Evolutionary conservation across 2,329 filamentous ascomycete genomes (phyloP).

Genomic region (Ascochyta viciae-villosae): DNA sequence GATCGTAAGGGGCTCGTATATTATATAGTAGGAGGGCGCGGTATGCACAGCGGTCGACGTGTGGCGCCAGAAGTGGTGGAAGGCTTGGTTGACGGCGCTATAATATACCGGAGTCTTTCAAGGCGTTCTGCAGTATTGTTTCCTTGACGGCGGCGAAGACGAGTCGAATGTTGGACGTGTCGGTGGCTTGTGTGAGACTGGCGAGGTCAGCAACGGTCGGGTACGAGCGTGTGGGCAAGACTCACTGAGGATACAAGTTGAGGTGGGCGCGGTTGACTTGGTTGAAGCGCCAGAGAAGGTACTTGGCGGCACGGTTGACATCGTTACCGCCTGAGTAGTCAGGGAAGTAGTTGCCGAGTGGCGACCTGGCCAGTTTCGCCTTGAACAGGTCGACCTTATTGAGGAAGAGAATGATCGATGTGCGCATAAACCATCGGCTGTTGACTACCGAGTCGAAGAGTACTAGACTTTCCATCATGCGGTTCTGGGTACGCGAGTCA

Average conservation of each 20-base stretch:
- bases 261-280: conserved; percentile 96
- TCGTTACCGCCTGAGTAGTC: conserved; percentile 98
- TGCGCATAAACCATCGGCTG: conserved; percentile 98
- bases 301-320: conserved; percentile 97
- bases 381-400: conserved; percentile 99
- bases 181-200: conserved; percentile 96
- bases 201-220: conserved; percentile 32
- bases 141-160: conserved; percentile 99
- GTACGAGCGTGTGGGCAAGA: not conserved
- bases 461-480: conserved; percentile 98
- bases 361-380: conserved; percentile 87
- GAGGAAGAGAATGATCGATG: conserved; percentile 96
- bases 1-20: conserved; percentile 46
- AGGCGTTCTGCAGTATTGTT: conserved; percentile 96
- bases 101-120: conserved; percentile 97
- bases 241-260: conserved; percentile 91
- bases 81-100: conserved; percentile 29
- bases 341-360: conserved; percentile 92
- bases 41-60: conserved; percentile 44
- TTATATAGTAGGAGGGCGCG: conserved; percentile 40
- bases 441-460: conserved; percentile 99
- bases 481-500: conserved; percentile 70
- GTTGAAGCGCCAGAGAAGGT: conserved; percentile 97
- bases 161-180: conserved; percentile 96
- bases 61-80: conserved; percentile 21